Evolutionary conservation across 352 stramenopile genomes (phyloP).

Genomic region (Phytopythium ostracodes): DNA sequence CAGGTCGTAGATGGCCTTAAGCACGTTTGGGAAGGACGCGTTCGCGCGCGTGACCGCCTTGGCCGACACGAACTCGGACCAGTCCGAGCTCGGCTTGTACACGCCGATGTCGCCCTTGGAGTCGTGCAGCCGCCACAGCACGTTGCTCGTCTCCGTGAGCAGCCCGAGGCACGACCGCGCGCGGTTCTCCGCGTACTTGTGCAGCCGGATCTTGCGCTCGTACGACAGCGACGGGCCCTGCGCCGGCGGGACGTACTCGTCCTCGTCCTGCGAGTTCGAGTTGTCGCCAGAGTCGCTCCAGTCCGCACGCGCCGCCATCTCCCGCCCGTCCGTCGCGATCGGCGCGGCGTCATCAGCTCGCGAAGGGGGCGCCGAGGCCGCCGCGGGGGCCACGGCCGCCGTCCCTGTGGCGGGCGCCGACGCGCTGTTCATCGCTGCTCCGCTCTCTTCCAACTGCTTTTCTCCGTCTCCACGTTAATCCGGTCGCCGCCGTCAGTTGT

Average conservation of each 20-base stretch:
- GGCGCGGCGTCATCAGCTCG: not conserved
- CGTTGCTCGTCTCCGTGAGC: conserved; percentile 65
- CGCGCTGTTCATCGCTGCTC: not conserved
- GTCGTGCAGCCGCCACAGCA: conserved; percentile 81
- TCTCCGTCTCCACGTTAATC: not conserved
- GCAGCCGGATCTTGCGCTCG: conserved; percentile 76
- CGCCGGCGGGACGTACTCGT: conserved; percentile 42
- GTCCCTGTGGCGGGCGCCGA: not conserved
- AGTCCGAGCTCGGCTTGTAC: conserved; percentile 84
- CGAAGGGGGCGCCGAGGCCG: not conserved
- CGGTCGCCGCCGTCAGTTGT: not conserved
- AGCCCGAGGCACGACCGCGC: conserved; percentile 73
- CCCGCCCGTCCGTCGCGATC: not conserved
- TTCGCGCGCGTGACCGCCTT: conserved; percentile 79
- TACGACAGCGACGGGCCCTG: conserved; percentile 82
- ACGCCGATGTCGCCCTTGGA: conserved; percentile 76
- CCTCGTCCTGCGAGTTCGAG: conserved; percentile 34
- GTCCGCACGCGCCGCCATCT: conserved; percentile 13
- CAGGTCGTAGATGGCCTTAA: conserved; percentile 84
- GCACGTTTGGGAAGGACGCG: conserved; percentile 71
- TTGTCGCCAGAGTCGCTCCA: conserved; percentile 69
- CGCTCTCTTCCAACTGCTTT: not conserved
- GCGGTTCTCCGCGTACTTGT: conserved; percentile 85
- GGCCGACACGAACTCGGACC: conserved; percentile 82
- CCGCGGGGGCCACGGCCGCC: not conserved